phyloP scores from a whole-genome alignment of 176 grass and related monocot genomes.

The Musa troglodytarum region DNA sequence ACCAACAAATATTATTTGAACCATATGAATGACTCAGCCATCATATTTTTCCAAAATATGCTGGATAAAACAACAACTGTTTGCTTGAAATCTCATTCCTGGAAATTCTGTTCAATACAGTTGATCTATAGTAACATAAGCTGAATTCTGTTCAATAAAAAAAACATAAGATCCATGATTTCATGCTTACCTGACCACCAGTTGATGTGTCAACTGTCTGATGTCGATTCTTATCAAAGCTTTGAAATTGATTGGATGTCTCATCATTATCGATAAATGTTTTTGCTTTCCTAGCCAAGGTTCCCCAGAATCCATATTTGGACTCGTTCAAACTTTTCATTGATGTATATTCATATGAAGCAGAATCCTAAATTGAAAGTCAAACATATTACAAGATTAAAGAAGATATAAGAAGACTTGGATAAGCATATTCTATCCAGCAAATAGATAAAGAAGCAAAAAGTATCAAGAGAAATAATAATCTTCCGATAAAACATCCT shows the following conservation, averaged over 20 bases:
- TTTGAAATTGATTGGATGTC: constrained; percentile 35
- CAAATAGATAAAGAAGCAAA: background rate
- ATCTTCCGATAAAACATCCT: too few relatives aligned
- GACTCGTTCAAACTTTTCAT: constrained; percentile 85
- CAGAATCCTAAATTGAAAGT: constrained; percentile 42
- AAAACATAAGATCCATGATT: background rate
- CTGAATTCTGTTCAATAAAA: background rate
- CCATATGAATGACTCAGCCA: background rate
- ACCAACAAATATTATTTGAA: background rate
- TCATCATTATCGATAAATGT: constrained; percentile 76
- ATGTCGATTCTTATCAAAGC: constrained; percentile 22
- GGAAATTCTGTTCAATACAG: background rate
- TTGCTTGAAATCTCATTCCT: background rate
- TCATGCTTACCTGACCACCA: constrained; percentile 41
- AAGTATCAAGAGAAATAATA: background rate
- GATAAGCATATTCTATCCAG: background rate
- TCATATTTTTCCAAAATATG: background rate
- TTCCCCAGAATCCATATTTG: constrained; percentile 81
- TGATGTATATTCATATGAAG: constrained; percentile 58
- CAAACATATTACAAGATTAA: background rate
- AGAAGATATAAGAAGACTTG: background rate
- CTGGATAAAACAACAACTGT: background rate
- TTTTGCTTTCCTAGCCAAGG: constrained; percentile 76
- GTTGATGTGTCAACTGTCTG: constrained; percentile 26
- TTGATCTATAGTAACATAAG: background rate